Conservation (phyloP, 1,284 basidiomycete species). For the Sporisorium graminicola region DNA sequence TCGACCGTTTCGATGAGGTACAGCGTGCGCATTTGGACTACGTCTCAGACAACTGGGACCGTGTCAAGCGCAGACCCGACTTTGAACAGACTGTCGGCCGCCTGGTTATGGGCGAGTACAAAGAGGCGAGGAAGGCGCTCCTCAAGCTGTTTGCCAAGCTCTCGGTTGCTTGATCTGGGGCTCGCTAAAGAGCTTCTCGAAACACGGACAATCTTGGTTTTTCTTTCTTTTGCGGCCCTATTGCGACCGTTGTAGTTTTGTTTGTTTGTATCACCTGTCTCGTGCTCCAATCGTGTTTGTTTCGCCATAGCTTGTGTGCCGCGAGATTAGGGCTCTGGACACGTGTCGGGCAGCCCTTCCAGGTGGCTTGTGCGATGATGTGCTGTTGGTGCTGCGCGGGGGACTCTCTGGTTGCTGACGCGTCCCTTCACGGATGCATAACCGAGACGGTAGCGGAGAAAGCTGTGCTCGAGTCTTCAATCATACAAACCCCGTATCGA, state of each 20-base stretch:
- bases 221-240: neutral
- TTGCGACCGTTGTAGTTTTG: neutral
- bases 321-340: no score
- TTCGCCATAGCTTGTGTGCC: neutral
- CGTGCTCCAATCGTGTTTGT: neutral
- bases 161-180: conserved; percentile 8
- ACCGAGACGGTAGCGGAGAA: conserved; percentile 3
- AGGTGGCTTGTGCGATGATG: neutral
- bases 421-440: neutral
- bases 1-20: conserved; percentile 57
- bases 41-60: conserved; percentile 54
- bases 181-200: neutral
- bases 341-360: no score
- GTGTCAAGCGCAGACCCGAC: conserved; percentile 57
- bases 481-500: neutral
- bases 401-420: neutral
- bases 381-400: neutral
- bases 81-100: conserved; percentile 51
- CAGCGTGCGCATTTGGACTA: conserved; percentile 59
- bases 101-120: conserved; percentile 52
- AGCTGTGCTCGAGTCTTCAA: conserved; percentile 8
- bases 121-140: conserved; percentile 49
- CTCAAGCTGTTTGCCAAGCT: conserved; percentile 60
- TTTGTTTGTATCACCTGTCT: neutral
- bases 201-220: neutral